A percentile compares a stretch with the other conserved stretches of the same genome.
phyloP scores from a whole-genome alignment of 345 rosid genomes.

The Brassica cretica region DNA sequence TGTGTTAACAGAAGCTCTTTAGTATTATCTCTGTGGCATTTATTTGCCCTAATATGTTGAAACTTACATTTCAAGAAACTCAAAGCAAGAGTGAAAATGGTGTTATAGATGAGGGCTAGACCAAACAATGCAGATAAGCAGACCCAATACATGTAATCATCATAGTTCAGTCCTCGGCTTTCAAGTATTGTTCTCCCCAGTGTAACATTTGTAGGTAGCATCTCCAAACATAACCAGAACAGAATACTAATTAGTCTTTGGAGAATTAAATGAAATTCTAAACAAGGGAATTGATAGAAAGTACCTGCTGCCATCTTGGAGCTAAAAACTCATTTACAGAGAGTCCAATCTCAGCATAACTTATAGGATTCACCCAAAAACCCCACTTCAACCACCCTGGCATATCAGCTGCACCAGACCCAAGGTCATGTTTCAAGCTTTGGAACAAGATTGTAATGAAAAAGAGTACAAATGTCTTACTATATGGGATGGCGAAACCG shows the following conservation, averaged over 20 bases:
- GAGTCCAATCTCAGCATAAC: conserved; percentile 72
- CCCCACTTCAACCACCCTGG: conserved; percentile 76
- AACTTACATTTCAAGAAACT: conserved; percentile 67
- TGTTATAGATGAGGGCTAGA: conserved; percentile 55
- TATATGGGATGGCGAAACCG: conserved; percentile 60
- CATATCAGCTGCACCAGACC: conserved; percentile 58
- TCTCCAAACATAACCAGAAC: conserved; percentile 32
- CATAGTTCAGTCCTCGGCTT: conserved; percentile 62
- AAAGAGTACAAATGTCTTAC: conserved; percentile 39
- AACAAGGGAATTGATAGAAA: neutral
- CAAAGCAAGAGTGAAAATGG: conserved; percentile 62
- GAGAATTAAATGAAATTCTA: neutral
- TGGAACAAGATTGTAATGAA: neutral
- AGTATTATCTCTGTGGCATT: neutral
- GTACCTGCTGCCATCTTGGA: conserved; percentile 71
- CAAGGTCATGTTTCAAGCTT: neutral
- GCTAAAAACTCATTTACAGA: conserved; percentile 70
- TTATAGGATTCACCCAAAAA: conserved; percentile 69
- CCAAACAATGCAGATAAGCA: conserved; percentile 61
- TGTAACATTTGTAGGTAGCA: conserved; percentile 46
- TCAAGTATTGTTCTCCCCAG: conserved; percentile 55
- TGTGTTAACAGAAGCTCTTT: neutral
- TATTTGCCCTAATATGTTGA: neutral
- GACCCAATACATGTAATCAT: conserved; percentile 59
- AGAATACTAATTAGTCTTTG: conserved; percentile 1